Evolutionary conservation across 768 basidiomycete species (phyloP), one percentile per base, ranked within the genome.

Genomic region (Zangia roseola): DNA sequence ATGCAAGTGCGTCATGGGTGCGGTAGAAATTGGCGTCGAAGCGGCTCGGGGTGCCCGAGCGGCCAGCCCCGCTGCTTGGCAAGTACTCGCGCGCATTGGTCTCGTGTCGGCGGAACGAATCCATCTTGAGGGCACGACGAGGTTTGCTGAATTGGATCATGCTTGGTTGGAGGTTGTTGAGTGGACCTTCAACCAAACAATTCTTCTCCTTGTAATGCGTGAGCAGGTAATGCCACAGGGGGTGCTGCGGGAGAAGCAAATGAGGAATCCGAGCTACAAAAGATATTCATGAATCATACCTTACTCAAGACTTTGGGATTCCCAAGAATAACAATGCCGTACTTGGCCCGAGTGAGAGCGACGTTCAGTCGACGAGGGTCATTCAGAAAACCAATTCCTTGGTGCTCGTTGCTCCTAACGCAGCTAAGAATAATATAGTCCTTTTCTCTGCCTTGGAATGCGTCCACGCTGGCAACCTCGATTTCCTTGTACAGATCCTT

Each of bases 91-190:
- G 81, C 1, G 94, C 94, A 58, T 79, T 89, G 19, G 91, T 89
- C 67, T 97, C 94, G 63, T 95, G 91, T 43, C 94, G 83, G 49
- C 91, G 86, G 80, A 91, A 94, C 49, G 88, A 90, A 55, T 95
- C 91, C 83, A 93, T 88, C 68, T 94, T 94, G 56, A 94, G 80
- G 5, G 92, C 81, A 45, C 93, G 86, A 49, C 93, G 83, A 26
- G 97, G 97, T 71, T 97, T 94, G 79, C 91, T 94, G 76, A 99
- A 97, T 66, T 98, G 97, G 52, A 99, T 99, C 94, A 99, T 95
- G 71, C 93, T 95, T 6, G 92, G 78, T 66, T 98, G 97, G 30
- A 99, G 74, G 71, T 99, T 98, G 70, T 83, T 97, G 39, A 99
- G 76, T 2, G 97, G 92, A 2, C 97, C 97, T 65, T 99, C 97